Conservation (phyloP, 2,329 filamentous ascomycete species). For the Aspergillus tubingensis region DNA sequence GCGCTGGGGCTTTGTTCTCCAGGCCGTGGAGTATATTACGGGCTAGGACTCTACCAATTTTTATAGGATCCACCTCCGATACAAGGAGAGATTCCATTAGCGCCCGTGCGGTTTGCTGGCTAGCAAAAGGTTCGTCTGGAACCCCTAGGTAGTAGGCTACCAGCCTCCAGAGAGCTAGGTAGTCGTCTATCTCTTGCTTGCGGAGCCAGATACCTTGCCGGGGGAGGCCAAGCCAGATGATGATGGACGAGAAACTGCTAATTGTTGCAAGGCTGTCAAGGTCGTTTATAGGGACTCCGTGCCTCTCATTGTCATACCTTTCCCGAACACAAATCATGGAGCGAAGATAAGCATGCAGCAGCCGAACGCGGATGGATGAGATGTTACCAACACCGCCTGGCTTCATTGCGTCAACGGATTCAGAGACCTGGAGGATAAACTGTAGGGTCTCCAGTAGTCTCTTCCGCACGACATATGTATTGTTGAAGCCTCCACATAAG, state of each 20-base stretch:
- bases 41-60: constrained; percentile 64
- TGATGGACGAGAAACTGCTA: constrained; percentile 65
- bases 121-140: constrained; percentile 63
- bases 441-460: constrained; percentile 73
- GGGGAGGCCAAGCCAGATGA: constrained; percentile 70
- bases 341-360: constrained; percentile 69
- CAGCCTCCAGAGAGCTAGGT: constrained; percentile 74
- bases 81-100: constrained; percentile 69
- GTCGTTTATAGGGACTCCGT: constrained; percentile 72
- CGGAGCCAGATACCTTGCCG: constrained; percentile 70
- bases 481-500: constrained; percentile 69
- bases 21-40: constrained; percentile 74
- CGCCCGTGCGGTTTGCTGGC: constrained; percentile 56
- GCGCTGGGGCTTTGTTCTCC: constrained; percentile 65
- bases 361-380: constrained; percentile 66
- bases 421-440: constrained; percentile 71
- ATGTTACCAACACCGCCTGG: constrained; percentile 68
- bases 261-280: constrained; percentile 74
- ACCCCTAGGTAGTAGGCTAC: constrained; percentile 71
- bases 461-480: constrained; percentile 62
- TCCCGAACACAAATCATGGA: constrained; percentile 58
- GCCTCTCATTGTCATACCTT: constrained; percentile 58
- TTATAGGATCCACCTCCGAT: constrained; percentile 66
- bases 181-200: constrained; percentile 65
- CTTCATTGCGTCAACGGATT: constrained; percentile 64